Evolutionary conservation across 1,139 yeast genomes (phyloP).

Genomic region (Sugiyamaella neomexicana): DNA sequence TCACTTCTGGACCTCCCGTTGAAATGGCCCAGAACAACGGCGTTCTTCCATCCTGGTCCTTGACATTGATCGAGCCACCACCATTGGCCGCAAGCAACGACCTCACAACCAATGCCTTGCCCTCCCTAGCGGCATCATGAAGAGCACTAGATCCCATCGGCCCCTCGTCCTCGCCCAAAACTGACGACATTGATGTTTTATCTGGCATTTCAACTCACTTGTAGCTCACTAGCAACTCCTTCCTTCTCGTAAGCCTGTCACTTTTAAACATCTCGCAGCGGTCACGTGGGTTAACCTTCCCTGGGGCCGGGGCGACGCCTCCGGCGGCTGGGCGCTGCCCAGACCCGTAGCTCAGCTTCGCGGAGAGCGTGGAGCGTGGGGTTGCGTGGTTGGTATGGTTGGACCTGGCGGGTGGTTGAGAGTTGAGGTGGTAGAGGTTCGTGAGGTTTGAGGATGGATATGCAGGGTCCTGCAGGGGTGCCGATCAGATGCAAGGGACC

Average conservation of each 20-base stretch:
- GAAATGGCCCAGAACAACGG: slow-evolving; percentile 92
- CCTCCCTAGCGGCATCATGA: slow-evolving; percentile 62
- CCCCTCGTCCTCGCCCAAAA: no score
- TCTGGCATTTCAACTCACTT: no score
- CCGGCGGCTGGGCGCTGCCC: slow-evolving; percentile 1
- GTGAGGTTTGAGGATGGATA: background rate
- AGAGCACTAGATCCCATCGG: slow-evolving; percentile 34
- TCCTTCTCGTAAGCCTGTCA: no score
- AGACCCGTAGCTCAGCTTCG: background rate
- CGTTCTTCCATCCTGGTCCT: slow-evolving; percentile 75
- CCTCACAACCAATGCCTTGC: slow-evolving; percentile 51
- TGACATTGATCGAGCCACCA: slow-evolving; percentile 43
- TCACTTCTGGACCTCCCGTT: slow-evolving; percentile 55
- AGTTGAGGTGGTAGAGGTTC: background rate
- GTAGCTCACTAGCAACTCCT: no score
- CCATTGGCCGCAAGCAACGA: slow-evolving; percentile 53
- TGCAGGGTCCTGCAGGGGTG: no score
- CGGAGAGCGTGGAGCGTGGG: background rate
- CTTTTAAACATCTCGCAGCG: no score
- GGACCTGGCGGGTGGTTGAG: background rate
- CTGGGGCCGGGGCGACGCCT: background rate
- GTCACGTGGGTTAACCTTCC: no score
- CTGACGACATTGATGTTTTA: no score
- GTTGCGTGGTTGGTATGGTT: background rate
- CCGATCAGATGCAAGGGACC: no score